A percentile compares a stretch with the other conserved stretches of the same genome.
phyloP scores from a whole-genome alignment of 495 filamentous ascomycete genomes.

The Filosporella fistucella region DNA sequence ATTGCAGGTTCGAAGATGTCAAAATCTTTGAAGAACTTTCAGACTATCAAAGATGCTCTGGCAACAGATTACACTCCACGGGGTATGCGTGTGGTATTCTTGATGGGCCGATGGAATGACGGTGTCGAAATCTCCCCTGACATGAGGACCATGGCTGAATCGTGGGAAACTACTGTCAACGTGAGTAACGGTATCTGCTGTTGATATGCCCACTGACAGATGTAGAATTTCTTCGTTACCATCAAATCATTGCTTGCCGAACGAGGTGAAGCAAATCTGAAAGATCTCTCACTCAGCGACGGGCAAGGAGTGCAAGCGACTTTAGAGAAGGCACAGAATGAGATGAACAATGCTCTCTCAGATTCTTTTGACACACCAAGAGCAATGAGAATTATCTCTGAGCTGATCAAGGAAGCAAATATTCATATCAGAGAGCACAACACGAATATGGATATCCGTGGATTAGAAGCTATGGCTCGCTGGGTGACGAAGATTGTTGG shows the following conservation, averaged over 20 bases:
- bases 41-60: constrained; percentile 86
- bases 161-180: constrained; percentile 78
- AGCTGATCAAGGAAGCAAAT: constrained; percentile 72
- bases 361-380: constrained; percentile 87
- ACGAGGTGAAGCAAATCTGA: constrained; percentile 27
- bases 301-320: constrained; percentile 27
- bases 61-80: constrained; percentile 72
- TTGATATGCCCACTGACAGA: constrained; percentile 13
- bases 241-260: constrained; percentile 53
- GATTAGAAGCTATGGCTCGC: constrained; percentile 56
- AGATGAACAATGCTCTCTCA: constrained; percentile 62
- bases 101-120: constrained; percentile 85
- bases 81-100: constrained; percentile 78
- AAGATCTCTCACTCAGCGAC: constrained; percentile 1
- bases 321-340: constrained; percentile 59
- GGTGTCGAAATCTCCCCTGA: constrained; percentile 87
- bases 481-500: constrained; percentile 84
- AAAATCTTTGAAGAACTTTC: constrained; percentile 94
- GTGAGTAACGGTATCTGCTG: constrained; percentile 28
- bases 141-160: constrained; percentile 63
- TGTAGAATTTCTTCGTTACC: constrained; percentile 86
- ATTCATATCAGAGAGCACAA: constrained; percentile 55
- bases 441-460: constrained; percentile 42
- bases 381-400: constrained; percentile 69
- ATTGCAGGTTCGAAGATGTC: constrained; percentile 94